Evolutionary conservation across 495 filamentous ascomycete species (phyloP), one percentile per base, ranked within the genome.

Genomic region (Daldinia caldariorum): DNA sequence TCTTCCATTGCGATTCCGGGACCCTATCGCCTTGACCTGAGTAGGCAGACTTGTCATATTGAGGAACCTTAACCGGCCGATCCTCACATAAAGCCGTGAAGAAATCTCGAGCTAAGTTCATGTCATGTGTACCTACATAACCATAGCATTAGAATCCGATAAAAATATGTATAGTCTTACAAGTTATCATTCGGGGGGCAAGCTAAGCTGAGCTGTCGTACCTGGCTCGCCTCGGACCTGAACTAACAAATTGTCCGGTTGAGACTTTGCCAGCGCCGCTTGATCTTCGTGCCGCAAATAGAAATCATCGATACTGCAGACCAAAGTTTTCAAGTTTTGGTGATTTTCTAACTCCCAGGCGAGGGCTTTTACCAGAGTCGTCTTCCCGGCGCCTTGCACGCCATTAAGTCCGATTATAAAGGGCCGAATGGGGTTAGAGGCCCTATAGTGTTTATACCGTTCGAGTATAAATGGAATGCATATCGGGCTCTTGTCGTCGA

Each of bases 371-470:
- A 94, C 94, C 71, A 97, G 83, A 3, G 94, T 94, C 1, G 94
- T 94, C 80, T 98, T 98, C 43, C 94, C 94, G 50, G 90, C 91
- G 53, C 94, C 94, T 78, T 97, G 94, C 14, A 96, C 84, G 57
- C 90, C 88, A 61, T 87, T 89, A 45, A 90, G 78, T 5, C 87
- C 88, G 67, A 90, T 80, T 72, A 89, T 80, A 72, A 89, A 86
- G 45, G 87, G 87, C 0, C 45, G 54, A 64, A 77, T 20, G 47
- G 70, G 63, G 51, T 78, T 57, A 29, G 77, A 71, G 66, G 79
- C 73, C 54, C 75, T 76, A 77, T 94, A 87, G 26, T 76, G 68
- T 29, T 80, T 79, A 57, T 96, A 81, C 1, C 83, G 87, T 34
- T 87, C 83, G 13, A 96, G 83, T 65, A 97, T 90, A 78, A 97